These are phyloP conservation scores for Penicillium odoratum DNA, from an alignment of 495 filamentous ascomycete genomes.

Conservation along the genomic window DNA sequence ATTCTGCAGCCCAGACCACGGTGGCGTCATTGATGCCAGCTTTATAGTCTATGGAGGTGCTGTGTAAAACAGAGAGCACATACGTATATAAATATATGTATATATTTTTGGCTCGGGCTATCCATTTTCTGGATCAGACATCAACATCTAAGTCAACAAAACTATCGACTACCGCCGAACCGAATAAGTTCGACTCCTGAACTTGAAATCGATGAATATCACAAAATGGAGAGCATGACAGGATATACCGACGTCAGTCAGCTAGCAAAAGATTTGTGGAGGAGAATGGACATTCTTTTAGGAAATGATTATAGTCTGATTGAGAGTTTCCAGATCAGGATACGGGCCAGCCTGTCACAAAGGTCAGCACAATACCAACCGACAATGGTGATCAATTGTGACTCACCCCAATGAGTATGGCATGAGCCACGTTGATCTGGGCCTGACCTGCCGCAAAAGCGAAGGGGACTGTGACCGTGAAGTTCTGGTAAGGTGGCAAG, in stretches of 20 bases:
- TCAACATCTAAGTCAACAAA: background rate
- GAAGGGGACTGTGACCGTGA: background rate
- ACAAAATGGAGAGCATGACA: background rate
- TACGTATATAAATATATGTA: too few species aligned
- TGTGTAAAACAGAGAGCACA: background rate
- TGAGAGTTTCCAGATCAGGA: background rate
- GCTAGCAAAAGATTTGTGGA: background rate
- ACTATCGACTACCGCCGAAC: background rate
- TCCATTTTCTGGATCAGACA: too few species aligned
- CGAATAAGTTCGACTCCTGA: background rate
- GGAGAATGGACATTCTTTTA: background rate
- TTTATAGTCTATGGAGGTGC: background rate
- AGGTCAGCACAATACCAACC: background rate
- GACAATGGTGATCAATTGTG: background rate
- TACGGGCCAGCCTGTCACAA: background rate
- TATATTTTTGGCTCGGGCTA: background rate
- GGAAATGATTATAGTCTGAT: background rate
- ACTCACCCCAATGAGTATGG: constrained; percentile 1
- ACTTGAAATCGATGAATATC: background rate
- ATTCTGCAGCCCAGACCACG: background rate
- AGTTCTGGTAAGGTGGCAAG: constrained; percentile 4
- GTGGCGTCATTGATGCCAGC: background rate
- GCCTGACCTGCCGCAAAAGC: background rate
- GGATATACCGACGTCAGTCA: background rate
- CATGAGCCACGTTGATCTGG: constrained; percentile 6